Conservation (phyloP, 2,329 filamentous ascomycete species). For the Eurotiales sp. region DNA sequence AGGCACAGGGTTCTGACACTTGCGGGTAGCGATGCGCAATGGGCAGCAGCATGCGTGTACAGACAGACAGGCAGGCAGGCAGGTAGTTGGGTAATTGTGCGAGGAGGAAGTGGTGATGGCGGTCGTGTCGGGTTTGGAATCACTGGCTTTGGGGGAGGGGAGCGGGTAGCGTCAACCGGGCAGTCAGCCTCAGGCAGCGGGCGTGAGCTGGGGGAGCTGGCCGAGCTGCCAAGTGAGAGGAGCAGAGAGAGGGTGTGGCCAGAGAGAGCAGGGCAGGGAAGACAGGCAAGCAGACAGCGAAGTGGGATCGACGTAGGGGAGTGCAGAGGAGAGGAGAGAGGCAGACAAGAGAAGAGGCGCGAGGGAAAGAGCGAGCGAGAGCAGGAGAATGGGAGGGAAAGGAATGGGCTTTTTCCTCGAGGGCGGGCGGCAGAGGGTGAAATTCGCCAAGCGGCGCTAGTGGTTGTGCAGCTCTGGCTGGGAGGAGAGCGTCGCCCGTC, state of each 20-base stretch:
- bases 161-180: slow-evolving; percentile 8
- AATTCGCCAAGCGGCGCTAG: slow-evolving; percentile 32
- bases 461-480: slow-evolving; percentile 28
- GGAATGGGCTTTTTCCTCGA: slow-evolving; percentile 23
- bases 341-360: slow-evolving; percentile 11
- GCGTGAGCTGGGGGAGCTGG: neutral
- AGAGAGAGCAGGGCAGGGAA: neutral
- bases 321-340: slow-evolving; percentile 1
- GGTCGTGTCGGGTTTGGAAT: neutral
- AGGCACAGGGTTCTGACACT: neutral
- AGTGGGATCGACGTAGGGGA: no score
- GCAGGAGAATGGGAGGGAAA: no score
- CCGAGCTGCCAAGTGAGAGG: neutral
- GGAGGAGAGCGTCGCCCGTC: no score
- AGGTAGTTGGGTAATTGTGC: neutral
- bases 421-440: slow-evolving; percentile 30
- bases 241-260: neutral
- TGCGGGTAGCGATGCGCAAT: neutral
- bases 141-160: no score
- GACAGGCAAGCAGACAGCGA: neutral
- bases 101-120: neutral
- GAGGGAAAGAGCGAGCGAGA: slow-evolving; percentile 14
- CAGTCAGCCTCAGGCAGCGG: slow-evolving; percentile 8
- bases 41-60: neutral
- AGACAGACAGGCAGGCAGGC: neutral